Base-by-base conservation (phyloP, 148 eudicot genomes). In the Diospyros kaki region DNA sequence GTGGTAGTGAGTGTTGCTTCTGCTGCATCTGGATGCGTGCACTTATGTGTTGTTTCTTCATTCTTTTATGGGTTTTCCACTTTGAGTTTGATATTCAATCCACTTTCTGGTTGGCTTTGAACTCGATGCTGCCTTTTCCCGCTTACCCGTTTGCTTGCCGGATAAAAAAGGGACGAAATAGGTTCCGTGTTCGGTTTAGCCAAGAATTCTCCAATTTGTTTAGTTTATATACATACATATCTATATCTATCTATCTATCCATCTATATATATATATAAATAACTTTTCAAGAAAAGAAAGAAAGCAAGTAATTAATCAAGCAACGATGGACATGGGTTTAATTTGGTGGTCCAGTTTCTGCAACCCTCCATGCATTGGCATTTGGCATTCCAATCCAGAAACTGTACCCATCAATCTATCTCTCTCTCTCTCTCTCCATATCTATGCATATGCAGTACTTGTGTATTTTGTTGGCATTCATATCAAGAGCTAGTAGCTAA, bases 121-220 rank as follows among this genome's bases (percentile, higher is more conserved):
- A 86, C 90, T 86, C 85, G 88, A 88, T 83, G 90, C 79, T 64
- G 70, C 90, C 85, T 88, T 90, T 86, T 64, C 84, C 86, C 79
- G 85, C 77, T 85, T 84, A 81, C 81, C 90, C 93, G 94, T 88
- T 79, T 74, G 74, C 78, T 81, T 88, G 91, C 91, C 87, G 87
- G 87, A 77, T 78, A 53, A 65, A 66, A 43, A 73, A 58, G 68
- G 58, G 73, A 65, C 81, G 60, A 51, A 56, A 45, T 71, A 64
- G 59, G 66, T 71, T 70, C 64, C 75, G 41, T 58, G 64, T 54
- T 75, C 55, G 54, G 68, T 5, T 68, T 9, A 17, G n/a, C 64
- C 41, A 1, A 2, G 9, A 41, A 69, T 7, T 44, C 64, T 72
- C 44, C 5, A 44, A 14, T 11, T 64, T 55, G 66, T 76, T 58